These are phyloP conservation scores for Barnettozyma pratensis DNA, from an alignment of 805 yeast species.

Conservation along the genomic window DNA sequence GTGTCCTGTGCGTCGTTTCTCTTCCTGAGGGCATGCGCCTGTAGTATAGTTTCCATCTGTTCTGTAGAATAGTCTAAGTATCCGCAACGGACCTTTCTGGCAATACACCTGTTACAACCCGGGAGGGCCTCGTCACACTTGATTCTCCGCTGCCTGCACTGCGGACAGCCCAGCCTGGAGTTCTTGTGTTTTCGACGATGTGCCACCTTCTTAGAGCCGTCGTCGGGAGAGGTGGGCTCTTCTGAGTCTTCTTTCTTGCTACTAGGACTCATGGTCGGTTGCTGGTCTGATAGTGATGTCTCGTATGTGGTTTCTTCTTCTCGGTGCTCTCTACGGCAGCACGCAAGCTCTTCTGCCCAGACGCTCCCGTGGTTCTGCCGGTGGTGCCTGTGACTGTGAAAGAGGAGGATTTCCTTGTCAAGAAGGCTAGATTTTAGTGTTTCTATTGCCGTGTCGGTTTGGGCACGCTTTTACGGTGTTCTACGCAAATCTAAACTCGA, in stretches of 20 bases:
- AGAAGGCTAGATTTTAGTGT: too few species aligned
- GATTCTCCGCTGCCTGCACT: constrained; percentile 54
- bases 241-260: not conserved
- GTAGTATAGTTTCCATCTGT: constrained; percentile 11
- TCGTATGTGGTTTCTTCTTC: too few species aligned
- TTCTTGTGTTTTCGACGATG: constrained; percentile 55
- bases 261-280: not conserved
- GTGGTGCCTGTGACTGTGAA: too few species aligned
- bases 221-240: not conserved
- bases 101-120: constrained; percentile 43
- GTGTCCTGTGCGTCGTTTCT: not conserved
- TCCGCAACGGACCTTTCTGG: constrained; percentile 19
- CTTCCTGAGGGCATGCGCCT: constrained; percentile 6
- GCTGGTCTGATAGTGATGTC: not conserved
- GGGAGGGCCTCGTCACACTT: constrained; percentile 63
- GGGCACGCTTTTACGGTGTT: too few species aligned
- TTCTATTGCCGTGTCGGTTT: too few species aligned
- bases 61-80: constrained; percentile 15
- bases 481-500: too few species aligned
- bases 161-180: constrained; percentile 52
- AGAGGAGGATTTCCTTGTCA: too few species aligned
- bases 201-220: not conserved
- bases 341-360: too few species aligned
- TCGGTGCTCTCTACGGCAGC: too few species aligned
- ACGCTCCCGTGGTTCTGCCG: too few species aligned